These are phyloP conservation scores for Alternaria consortialis DNA, from an alignment of 2,329 filamentous ascomycete species.

Conservation along the genomic window DNA sequence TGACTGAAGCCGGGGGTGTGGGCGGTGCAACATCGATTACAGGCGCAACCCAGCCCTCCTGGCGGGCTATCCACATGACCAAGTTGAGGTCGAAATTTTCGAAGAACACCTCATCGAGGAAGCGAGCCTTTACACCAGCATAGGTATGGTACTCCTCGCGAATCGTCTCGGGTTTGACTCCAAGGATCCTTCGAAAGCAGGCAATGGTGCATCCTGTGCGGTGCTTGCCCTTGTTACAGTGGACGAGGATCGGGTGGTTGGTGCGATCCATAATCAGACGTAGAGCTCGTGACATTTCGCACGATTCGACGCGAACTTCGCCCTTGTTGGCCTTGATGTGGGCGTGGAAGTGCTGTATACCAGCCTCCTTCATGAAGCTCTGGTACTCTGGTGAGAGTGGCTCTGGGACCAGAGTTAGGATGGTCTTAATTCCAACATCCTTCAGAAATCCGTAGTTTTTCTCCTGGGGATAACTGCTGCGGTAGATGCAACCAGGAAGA, in stretches of 20 bases:
- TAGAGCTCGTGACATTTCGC: conserved; percentile 74
- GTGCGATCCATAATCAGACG: conserved; percentile 73
- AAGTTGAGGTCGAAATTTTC: conserved; percentile 54
- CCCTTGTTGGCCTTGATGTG: conserved; percentile 91
- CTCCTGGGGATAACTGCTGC: conserved; percentile 79
- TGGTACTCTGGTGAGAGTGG: conserved; percentile 58
- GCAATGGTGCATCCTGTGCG: conserved; percentile 90
- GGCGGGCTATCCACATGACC: conserved; percentile 52
- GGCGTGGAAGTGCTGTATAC: conserved; percentile 77
- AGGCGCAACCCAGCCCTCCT: conserved; percentile 40
- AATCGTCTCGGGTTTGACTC: conserved; percentile 70
- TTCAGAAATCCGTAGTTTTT: conserved; percentile 76
- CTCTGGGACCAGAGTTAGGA: conserved; percentile 70
- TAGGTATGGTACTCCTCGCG: conserved; percentile 78
- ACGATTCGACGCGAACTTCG: conserved; percentile 50
- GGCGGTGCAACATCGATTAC: conserved; percentile 26
- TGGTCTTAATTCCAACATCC: conserved; percentile 75
- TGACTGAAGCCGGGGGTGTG: conserved; percentile 34
- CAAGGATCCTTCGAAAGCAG: conserved; percentile 73
- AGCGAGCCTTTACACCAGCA: conserved; percentile 60
- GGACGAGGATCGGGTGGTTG: conserved; percentile 84
- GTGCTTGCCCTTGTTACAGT: conserved; percentile 95
- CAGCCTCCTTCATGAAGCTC: conserved; percentile 70
- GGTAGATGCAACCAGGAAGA: conserved; percentile 75
- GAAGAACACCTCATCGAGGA: conserved; percentile 58